phyloP scores from a whole-genome alignment of 345 rosid genomes.

The Lepidium didymum region DNA sequence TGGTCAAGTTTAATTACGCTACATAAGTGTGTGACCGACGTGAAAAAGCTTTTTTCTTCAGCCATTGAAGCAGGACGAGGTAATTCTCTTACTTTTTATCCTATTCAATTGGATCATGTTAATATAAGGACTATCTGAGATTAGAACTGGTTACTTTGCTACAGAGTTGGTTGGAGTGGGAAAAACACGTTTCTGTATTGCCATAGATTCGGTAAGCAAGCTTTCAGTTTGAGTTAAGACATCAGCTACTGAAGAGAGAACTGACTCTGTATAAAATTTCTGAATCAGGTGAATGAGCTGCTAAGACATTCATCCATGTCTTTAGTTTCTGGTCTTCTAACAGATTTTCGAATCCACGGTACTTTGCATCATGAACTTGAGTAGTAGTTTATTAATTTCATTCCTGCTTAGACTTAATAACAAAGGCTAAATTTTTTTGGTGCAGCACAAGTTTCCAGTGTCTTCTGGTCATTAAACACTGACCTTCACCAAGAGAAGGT shows the following conservation, averaged over 20 bases:
- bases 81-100: conserved; percentile 3
- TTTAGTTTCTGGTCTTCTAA: conserved; percentile 51
- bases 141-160: conserved; percentile 11
- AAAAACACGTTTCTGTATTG: conserved; percentile 59
- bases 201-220: conserved; percentile 67
- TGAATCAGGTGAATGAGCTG: conserved; percentile 61
- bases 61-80: conserved; percentile 73
- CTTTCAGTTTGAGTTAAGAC: background rate
- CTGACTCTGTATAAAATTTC: conserved; percentile 8
- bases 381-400: background rate
- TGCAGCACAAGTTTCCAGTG: conserved; percentile 59
- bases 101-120: background rate
- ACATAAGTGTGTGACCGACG: conserved; percentile 54
- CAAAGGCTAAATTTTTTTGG: background rate
- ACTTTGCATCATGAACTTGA: conserved; percentile 11
- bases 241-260: background rate
- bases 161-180: conserved; percentile 60
- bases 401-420: background rate
- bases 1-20: conserved; percentile 24
- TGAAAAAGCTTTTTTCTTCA: conserved; percentile 44
- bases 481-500: conserved; percentile 66
- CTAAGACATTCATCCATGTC: conserved; percentile 55
- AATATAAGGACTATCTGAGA: background rate
- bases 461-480: conserved; percentile 70
- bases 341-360: conserved; percentile 82